Conservation (phyloP, 2,329 filamentous ascomycete genomes). For the Xylariaceae sp. region DNA sequence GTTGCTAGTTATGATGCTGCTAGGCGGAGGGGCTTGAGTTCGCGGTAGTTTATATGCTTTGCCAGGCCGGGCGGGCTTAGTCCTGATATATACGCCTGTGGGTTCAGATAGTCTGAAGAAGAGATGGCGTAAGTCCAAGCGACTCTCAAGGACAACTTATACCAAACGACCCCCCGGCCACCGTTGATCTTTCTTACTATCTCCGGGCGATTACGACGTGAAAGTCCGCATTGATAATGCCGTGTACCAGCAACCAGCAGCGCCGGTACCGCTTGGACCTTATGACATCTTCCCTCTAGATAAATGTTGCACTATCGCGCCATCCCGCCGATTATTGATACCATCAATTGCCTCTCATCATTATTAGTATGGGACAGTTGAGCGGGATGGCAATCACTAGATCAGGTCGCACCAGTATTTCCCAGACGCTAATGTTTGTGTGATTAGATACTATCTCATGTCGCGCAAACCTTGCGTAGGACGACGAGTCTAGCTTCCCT, state of each 20-base stretch:
- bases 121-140: constrained; percentile 10
- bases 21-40: background rate
- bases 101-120: constrained; percentile 1
- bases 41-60: constrained; percentile 12
- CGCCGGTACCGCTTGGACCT: constrained; percentile 29
- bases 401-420: constrained; percentile 17
- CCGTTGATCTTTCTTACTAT: constrained; percentile 16
- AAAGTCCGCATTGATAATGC: constrained; percentile 30
- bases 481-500: constrained; percentile 7
- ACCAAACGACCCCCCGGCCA: constrained; percentile 8
- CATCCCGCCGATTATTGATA: constrained; percentile 30
- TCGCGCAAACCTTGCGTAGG: constrained; percentile 10
- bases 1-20: constrained; percentile 1
- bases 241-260: constrained; percentile 23
- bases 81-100: constrained; percentile 7
- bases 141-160: constrained; percentile 20
- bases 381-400: constrained; percentile 7
- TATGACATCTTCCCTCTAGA: constrained; percentile 7
- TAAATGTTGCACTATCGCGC: constrained; percentile 27
- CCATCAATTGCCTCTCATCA: constrained; percentile 21
- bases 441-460: background rate
- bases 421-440: constrained; percentile 12
- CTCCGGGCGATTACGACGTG: constrained; percentile 20
- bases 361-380: constrained; percentile 12
- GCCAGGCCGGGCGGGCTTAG: background rate